A percentile compares a stretch with the other conserved stretches of the same genome.
Conservation (phyloP, 352 stramenopile genomes). For the Thalassiosira ordinaria region DNA sequence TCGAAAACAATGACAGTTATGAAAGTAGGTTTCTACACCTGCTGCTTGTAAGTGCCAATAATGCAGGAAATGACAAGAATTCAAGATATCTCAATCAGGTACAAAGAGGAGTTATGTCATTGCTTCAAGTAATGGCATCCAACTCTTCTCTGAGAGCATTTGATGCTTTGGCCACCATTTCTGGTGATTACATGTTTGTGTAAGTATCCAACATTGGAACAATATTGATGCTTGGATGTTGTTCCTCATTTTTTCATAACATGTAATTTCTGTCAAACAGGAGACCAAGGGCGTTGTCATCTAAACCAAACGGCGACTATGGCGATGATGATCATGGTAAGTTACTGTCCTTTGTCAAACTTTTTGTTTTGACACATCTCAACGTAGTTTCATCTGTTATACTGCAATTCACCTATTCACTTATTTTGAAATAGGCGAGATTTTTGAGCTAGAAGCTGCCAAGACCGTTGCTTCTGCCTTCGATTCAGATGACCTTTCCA, state of each 20-base stretch:
- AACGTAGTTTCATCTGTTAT: background rate
- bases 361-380: slow-evolving; percentile 1
- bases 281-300: slow-evolving; percentile 29
- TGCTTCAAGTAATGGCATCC: slow-evolving; percentile 75
- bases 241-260: slow-evolving; percentile 1
- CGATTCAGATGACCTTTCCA: slow-evolving; percentile 52
- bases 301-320: slow-evolving; percentile 6
- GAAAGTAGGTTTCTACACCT: slow-evolving; percentile 76
- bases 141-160: slow-evolving; percentile 77
- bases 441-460: slow-evolving; percentile 60
- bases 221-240: too few relatives aligned
- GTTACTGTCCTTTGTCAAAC: background rate
- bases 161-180: slow-evolving; percentile 59
- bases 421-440: slow-evolving; percentile 39
- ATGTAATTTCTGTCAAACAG: slow-evolving; percentile 15
- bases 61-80: slow-evolving; percentile 50
- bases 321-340: slow-evolving; percentile 45
- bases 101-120: slow-evolving; percentile 72
- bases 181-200: slow-evolving; percentile 64
- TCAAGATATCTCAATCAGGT: slow-evolving; percentile 80
- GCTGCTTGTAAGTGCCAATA: slow-evolving; percentile 60
- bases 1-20: slow-evolving; percentile 54
- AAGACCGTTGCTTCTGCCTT: slow-evolving; percentile 57
- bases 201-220: too few relatives aligned
- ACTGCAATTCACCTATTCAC: slow-evolving; percentile 14